phyloP scores from a whole-genome alignment of 441 rosid species.

The Croton laevigatus region DNA sequence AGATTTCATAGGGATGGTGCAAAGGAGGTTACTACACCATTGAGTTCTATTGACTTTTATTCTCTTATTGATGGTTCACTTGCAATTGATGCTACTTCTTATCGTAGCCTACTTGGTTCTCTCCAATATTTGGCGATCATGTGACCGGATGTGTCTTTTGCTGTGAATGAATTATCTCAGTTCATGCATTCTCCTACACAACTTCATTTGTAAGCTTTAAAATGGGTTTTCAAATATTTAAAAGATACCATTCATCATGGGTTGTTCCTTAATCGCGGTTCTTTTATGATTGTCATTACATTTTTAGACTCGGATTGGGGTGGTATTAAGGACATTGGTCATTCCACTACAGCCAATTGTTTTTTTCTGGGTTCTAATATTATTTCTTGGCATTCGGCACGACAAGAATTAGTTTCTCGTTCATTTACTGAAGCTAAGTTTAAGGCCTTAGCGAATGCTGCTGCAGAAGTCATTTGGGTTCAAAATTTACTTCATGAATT shows the following conservation, averaged over 20 bases:
- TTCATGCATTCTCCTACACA: background rate
- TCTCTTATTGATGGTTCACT: background rate
- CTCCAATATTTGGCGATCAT: background rate
- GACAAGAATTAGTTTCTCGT: background rate
- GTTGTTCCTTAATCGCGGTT: background rate
- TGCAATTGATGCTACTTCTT: background rate
- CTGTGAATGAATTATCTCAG: background rate
- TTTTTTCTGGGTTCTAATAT: background rate
- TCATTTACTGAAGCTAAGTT: background rate
- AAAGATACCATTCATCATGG: background rate
- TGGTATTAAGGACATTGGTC: background rate
- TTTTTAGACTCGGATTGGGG: background rate
- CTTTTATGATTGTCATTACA: background rate
- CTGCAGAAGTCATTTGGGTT: background rate
- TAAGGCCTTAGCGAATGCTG: background rate
- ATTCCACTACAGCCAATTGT: background rate
- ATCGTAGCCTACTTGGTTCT: background rate
- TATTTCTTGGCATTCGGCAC: background rate
- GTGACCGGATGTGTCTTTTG: background rate
- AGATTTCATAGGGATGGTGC: background rate
- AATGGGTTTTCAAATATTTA: background rate
- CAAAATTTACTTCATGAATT: background rate
- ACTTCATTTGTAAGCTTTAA: background rate
- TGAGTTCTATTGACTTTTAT: background rate
- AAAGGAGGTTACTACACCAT: background rate